Evolutionary conservation across 2,329 filamentous ascomycete species (phyloP), one percentile per base, ranked within the genome.

Genomic region (Madurella mycetomatis): DNA sequence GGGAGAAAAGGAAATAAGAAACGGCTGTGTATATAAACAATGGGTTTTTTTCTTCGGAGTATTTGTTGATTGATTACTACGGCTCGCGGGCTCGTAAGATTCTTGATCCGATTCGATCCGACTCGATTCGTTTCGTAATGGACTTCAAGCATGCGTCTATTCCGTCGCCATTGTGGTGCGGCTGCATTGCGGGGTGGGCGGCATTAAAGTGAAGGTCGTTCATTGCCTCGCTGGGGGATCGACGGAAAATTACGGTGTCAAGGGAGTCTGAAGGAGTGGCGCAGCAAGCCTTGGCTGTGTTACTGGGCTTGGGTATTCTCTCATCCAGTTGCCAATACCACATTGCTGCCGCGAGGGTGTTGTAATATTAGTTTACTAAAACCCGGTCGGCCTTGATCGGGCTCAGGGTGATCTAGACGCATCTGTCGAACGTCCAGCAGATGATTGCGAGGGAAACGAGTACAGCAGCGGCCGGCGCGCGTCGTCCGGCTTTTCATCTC

Each of bases 391-490:
- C 18, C 13, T 30, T 12, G 37, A 9, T 30, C n/a, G 9, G 7
- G 31, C 16, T 52, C 45, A 56, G 40, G 41, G 41, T 25, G 47
- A 49, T 34, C 49, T 34, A 16, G 51, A 39, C n/a, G 49, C 45
- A 37, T 56, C 56, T 12, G 51, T 55, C 25, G 58, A 60, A 12
- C 54, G 54, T 13, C 56, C 54, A 9, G 56, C 59, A 12, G 54
- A 54, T 9, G 59, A 55, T 8, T 54, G 51, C 4, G 59, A 60
- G 7, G 54, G 54, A 17, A 55, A 57, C 19, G 57, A 55, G 46
- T 60, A 60, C 9, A 58, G 56, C 18, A 49, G 54, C 32, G 52
- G 56, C 19, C 57, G 53, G 17, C 39, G 1, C 16, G 32, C 42
- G 13, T 55, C 46, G 12, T 43, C 49, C 5, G 49, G 53, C 19